Percentiles rank a stretch among this genome's conserved stretches.
phyloP scores from a whole-genome alignment of 2,329 filamentous ascomycete species.

The Achaetomium macrosporum region DNA sequence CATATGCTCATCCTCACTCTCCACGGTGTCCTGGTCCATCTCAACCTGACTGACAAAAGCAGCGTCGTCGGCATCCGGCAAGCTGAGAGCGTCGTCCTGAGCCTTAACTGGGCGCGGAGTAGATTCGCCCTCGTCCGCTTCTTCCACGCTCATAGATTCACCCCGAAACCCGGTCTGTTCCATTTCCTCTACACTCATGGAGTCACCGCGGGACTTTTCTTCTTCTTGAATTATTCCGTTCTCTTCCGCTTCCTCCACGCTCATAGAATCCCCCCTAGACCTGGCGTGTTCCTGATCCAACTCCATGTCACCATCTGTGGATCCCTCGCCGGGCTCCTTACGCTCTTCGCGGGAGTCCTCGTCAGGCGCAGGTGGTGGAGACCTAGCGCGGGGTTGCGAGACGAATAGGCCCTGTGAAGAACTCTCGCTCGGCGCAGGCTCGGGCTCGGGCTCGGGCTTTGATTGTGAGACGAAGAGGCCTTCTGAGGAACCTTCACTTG shows the following conservation, averaged over 20 bases:
- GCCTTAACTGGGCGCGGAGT: background rate
- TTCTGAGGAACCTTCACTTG: conserved; percentile 5
- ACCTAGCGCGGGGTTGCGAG: background rate
- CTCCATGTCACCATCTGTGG: background rate
- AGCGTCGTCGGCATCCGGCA: conserved; percentile 10
- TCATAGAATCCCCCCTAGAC: background rate
- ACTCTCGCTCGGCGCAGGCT: conserved; percentile 5
- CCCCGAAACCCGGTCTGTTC: background rate
- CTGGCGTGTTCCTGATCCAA: background rate
- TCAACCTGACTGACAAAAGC: conserved; percentile 15
- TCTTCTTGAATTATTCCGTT: background rate
- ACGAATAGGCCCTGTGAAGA: conserved; percentile 14
- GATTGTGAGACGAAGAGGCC: conserved; percentile 1
- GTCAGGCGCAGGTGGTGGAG: background rate
- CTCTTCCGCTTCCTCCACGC: background rate
- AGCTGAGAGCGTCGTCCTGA: background rate
- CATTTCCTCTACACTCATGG: background rate
- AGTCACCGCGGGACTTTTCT: background rate
- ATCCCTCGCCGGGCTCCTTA: background rate
- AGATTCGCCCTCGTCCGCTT: background rate
- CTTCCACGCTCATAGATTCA: background rate
- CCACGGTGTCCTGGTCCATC: conserved; percentile 7
- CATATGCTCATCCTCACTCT: conserved; percentile 10
- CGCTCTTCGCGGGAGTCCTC: background rate
- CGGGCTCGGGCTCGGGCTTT: background rate